Percentiles rank a stretch among this genome's conserved stretches.
These are phyloP conservation scores for Plasmodium berghei DNA, from an alignment of 169 alveolate genomes.

Conservation along the genomic window DNA sequence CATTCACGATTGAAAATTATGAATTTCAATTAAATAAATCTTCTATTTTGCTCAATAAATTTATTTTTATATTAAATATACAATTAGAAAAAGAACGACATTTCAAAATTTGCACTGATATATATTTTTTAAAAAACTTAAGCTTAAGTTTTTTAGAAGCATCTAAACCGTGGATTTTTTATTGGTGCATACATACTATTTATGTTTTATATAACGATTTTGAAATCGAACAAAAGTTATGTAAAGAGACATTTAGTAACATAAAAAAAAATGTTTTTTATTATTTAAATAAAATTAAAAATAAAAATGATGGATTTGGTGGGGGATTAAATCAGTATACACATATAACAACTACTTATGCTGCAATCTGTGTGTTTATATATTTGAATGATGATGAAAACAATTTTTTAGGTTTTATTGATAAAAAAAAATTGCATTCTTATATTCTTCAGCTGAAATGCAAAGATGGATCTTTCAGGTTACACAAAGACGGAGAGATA, in stretches of 20 bases:
- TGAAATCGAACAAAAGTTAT: slow-evolving; percentile 62
- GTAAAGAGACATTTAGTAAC: slow-evolving; percentile 39
- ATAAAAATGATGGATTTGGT: slow-evolving; percentile 91
- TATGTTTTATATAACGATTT: slow-evolving; percentile 45
- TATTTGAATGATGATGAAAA: slow-evolving; percentile 79
- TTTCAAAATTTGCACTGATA: slow-evolving; percentile 67
- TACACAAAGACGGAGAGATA: slow-evolving; percentile 95
- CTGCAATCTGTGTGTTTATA: slow-evolving; percentile 89
- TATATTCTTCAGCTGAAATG: slow-evolving; percentile 90
- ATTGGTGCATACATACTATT: slow-evolving; percentile 73
- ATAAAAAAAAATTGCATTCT: slow-evolving; percentile 88
- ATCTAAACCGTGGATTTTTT: slow-evolving; percentile 75
- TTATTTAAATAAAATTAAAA: slow-evolving; percentile 68
- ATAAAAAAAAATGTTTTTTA: slow-evolving; percentile 55
- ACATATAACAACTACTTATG: slow-evolving; percentile 94
- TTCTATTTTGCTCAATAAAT: slow-evolving; percentile 41
- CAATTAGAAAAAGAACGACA: slow-evolving; percentile 63
- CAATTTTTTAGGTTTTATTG: slow-evolving; percentile 89
- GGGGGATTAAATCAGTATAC: slow-evolving; percentile 93
- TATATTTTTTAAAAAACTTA: slow-evolving; percentile 69
- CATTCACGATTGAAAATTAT: slow-evolving; percentile 17
- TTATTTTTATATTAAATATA: slow-evolving; percentile 53
- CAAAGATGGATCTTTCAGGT: slow-evolving; percentile 91
- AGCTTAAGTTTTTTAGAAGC: slow-evolving; percentile 69
- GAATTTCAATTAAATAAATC: slow-evolving; percentile 58